Conservation (phyloP, 176 grass and related monocot species). For the Chrysopogon serrulatus region DNA sequence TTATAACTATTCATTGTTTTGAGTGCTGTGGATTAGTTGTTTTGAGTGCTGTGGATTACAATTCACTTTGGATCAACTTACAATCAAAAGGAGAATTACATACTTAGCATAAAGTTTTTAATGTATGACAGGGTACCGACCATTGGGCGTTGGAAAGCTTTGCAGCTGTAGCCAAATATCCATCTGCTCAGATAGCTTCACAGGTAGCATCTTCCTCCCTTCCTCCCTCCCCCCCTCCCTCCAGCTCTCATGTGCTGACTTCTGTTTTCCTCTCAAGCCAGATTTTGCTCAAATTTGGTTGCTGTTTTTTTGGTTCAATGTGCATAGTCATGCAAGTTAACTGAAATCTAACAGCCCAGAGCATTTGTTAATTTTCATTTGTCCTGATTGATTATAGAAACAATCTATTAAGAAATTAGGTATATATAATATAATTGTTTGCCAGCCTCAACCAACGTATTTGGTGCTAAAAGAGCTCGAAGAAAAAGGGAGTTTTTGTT, state of each 20-base stretch:
- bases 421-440: not conserved
- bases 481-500: not conserved
- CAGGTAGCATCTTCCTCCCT: conserved; percentile 50
- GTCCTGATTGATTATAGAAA: not conserved
- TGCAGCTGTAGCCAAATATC: conserved; percentile 85
- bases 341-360: not conserved
- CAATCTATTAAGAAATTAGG: not conserved
- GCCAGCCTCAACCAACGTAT: not conserved
- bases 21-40: not conserved
- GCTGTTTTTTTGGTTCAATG: not conserved
- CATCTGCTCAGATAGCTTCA: conserved; percentile 83
- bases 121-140: conserved; percentile 65
- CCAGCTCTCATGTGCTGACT: not conserved
- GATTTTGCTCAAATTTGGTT: not conserved
- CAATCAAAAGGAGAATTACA: not conserved
- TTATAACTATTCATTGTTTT: conserved; percentile 4
- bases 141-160: conserved; percentile 84
- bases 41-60: not conserved
- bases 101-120: not conserved
- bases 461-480: conserved; percentile 15
- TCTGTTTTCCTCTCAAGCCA: too few species aligned
- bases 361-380: not conserved
- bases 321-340: not conserved
- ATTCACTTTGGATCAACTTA: conserved; percentile 2
- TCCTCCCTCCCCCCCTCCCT: not conserved